Base-by-base conservation (phyloP, 2,329 filamentous ascomycete genomes). In the Paradendryphiella salina region DNA sequence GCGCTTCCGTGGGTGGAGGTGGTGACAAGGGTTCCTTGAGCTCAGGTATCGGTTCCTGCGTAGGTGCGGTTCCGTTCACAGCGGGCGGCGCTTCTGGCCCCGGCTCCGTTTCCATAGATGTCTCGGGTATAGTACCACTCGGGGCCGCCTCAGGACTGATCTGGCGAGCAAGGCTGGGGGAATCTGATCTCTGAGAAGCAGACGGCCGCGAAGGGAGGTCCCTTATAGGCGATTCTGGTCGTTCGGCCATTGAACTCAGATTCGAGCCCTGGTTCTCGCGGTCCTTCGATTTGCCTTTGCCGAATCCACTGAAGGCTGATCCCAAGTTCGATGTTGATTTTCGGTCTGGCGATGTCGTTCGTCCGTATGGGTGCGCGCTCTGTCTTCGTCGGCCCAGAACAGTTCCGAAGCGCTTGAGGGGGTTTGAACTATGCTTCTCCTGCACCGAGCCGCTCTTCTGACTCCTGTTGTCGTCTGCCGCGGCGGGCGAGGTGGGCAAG, bases 281-380 rank as follows among this genome's bases (percentile, higher is more conserved):
- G 50, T 89, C 85, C 66, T 85, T 87, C 59, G 82, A 85, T 58
- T 82, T 83, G 21, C 84, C 77, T 38, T 86, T 81, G 31, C 83
- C 82, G 64, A 90, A 87, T 1, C 81, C 79, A 15, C 78, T 76
- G 80, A 86, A 61, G 80, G 77, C 68, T 75, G 80, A 50, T 77
- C 82, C 67, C 82, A 86, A 34, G 50, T 73, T 85, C 76, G 54
- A 79, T 7, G 73, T 70, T 7, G 72, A 73, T 80, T 72, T 89
- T 79, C 73, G 70, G 46, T 81, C 79, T 4, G 78, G 78, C 7
- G 78, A 79, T 5, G 61, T 48, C 33, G 65, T 57, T 47, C 59
- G 63, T 39, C 56, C 76, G 58, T 75, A 75, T 13, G 73, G 73
- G 48, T 74, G 70, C n/a, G 60, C 61, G 40, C 71, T 74, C 50